These are phyloP conservation scores for Paraphaeosphaeria sporulosa DNA, from an alignment of 2,329 filamentous ascomycete species.

Conservation along the genomic window DNA sequence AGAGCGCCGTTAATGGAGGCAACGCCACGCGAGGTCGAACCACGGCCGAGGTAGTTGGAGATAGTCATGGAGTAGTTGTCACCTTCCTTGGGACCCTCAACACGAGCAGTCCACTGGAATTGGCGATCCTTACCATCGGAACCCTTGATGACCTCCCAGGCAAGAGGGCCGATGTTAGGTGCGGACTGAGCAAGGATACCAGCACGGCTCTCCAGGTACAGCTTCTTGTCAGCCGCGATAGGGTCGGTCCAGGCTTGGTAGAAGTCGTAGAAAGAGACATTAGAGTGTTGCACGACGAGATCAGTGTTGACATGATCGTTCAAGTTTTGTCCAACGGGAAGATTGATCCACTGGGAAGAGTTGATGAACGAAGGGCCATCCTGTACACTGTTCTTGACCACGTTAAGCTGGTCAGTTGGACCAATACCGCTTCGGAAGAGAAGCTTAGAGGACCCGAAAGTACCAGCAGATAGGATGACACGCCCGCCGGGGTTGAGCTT, in stretches of 20 bases:
- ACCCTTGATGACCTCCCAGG: constrained; percentile 65
- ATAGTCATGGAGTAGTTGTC: constrained; percentile 52
- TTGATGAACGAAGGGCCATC: constrained; percentile 55
- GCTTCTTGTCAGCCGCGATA: constrained; percentile 48
- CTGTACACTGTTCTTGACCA: constrained; percentile 53
- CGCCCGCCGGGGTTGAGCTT: constrained; percentile 68
- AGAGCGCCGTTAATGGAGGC: constrained; percentile 67
- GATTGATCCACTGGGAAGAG: constrained; percentile 57
- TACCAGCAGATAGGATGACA: constrained; percentile 72
- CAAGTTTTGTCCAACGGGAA: constrained; percentile 60
- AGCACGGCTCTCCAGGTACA: constrained; percentile 57
- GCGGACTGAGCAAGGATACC: constrained; percentile 71
- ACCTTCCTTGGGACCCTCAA: constrained; percentile 61
- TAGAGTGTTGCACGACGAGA: constrained; percentile 59
- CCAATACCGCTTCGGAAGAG: constrained; percentile 75
- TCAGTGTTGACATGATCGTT: constrained; percentile 66
- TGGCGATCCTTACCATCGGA: constrained; percentile 68
- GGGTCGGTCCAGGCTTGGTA: constrained; percentile 64
- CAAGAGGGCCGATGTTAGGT: constrained; percentile 70
- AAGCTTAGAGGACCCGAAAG: constrained; percentile 74
- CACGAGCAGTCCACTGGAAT: constrained; percentile 71
- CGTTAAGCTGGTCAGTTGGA: constrained; percentile 58
- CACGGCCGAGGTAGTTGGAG: constrained; percentile 68
- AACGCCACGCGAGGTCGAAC: constrained; percentile 67
- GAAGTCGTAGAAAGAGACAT: constrained; percentile 69